phyloP scores from a whole-genome alignment of 257 asterid species.

The Phtheirospermum japonicum region DNA sequence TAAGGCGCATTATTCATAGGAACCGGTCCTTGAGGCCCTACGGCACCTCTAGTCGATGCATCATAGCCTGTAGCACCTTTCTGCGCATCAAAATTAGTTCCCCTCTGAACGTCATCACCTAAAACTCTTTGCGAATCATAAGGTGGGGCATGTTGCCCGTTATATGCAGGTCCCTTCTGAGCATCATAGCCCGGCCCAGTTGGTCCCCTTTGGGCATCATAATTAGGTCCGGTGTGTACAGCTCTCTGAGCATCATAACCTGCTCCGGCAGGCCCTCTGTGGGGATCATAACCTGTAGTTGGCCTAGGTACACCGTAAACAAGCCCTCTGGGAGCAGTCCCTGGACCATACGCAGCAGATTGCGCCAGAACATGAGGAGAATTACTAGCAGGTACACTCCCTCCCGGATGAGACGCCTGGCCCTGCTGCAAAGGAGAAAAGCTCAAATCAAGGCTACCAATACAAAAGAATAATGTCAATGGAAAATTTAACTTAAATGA shows the following conservation, averaged over 20 bases:
- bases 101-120: conserved; percentile 48
- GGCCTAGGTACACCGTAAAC: conserved; percentile 41
- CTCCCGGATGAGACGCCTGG: conserved; percentile 47
- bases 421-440: conserved; percentile 39
- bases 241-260: conserved; percentile 45
- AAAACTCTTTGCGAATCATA: conserved; percentile 53
- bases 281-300: conserved; percentile 43
- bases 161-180: conserved; percentile 31
- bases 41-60: neutral
- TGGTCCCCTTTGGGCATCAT: conserved; percentile 43
- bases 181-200: conserved; percentile 29
- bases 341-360: conserved; percentile 42
- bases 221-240: conserved; percentile 32
- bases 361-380: conserved; percentile 50
- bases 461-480: neutral
- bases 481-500: neutral
- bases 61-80: conserved; percentile 21
- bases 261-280: conserved; percentile 38
- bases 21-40: conserved; percentile 50
- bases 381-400: conserved; percentile 37
- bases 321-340: conserved; percentile 39
- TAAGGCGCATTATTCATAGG: conserved; percentile 34
- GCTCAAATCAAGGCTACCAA: neutral
- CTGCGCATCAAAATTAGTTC: conserved; percentile 38
- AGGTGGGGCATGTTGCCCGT: conserved; percentile 45